These are phyloP conservation scores for Moesziomyces sp. DNA, from an alignment of 1,284 basidiomycete species.

Conservation along the genomic window DNA sequence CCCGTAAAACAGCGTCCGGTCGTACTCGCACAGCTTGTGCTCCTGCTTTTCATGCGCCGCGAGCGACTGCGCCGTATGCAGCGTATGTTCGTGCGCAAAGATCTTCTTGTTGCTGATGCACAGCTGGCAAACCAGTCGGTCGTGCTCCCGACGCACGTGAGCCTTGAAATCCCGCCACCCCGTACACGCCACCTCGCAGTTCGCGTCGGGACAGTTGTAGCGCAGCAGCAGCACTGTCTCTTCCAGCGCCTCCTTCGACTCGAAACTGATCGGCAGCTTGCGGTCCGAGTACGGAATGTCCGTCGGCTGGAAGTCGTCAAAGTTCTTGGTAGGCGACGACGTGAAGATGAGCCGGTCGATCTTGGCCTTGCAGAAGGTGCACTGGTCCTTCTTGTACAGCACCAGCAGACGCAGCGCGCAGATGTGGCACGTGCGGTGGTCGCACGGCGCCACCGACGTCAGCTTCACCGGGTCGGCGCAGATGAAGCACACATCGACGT, in stretches of 20 bases:
- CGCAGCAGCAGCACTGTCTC: slow-evolving; percentile 89
- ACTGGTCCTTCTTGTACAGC: slow-evolving; percentile 85
- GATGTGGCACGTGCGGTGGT: slow-evolving; percentile 91
- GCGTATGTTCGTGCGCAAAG: slow-evolving; percentile 91
- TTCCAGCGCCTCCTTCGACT: slow-evolving; percentile 93
- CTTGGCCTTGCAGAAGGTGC: slow-evolving; percentile 95
- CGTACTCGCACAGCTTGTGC: slow-evolving; percentile 90
- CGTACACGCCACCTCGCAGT: slow-evolving; percentile 82
- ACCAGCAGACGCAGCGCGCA: slow-evolving; percentile 90
- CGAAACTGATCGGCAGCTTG: slow-evolving; percentile 81
- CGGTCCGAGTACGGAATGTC: slow-evolving; percentile 60
- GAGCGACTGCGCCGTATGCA: slow-evolving; percentile 80
- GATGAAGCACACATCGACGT: slow-evolving; percentile 82
- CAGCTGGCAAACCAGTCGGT: slow-evolving; percentile 79
- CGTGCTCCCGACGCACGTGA: slow-evolving; percentile 81
- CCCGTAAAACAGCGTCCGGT: slow-evolving; percentile 86
- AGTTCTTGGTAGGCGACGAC: slow-evolving; percentile 71
- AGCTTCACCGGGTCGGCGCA: slow-evolving; percentile 94
- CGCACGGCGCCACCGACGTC: slow-evolving; percentile 87
- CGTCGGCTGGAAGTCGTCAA: slow-evolving; percentile 48
- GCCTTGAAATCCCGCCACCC: slow-evolving; percentile 90
- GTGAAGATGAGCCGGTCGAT: slow-evolving; percentile 87
- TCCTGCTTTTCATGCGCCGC: slow-evolving; percentile 78
- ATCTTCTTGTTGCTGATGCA: slow-evolving; percentile 92
- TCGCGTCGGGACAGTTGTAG: slow-evolving; percentile 69